Evolutionary conservation across 805 yeast genomes (phyloP).

Genomic region (Priceomyces carsonii): DNA sequence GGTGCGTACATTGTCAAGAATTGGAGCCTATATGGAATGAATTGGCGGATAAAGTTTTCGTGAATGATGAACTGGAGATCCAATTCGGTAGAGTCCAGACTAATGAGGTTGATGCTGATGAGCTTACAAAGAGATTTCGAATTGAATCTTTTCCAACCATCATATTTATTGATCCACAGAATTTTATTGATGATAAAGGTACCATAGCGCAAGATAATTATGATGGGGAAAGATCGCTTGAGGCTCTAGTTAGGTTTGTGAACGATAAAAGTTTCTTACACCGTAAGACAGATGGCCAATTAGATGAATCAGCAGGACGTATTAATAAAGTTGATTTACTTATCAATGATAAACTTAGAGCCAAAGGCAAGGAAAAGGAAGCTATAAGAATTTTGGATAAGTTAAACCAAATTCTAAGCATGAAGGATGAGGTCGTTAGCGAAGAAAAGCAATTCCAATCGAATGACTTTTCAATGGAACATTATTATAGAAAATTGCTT

Average conservation of each 20-base stretch:
- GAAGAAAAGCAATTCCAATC: not conserved
- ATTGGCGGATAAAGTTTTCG: slow-evolving; percentile 49
- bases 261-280: slow-evolving; percentile 29
- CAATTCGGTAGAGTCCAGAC: slow-evolving; percentile 43
- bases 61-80: slow-evolving; percentile 41
- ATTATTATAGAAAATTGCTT: slow-evolving; percentile 51
- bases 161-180: slow-evolving; percentile 42
- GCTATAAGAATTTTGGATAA: slow-evolving; percentile 13
- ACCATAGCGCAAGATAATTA: slow-evolving; percentile 25
- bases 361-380: slow-evolving; percentile 1
- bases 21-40: slow-evolving; percentile 52
- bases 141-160: slow-evolving; percentile 56
- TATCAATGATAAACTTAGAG: slow-evolving; percentile 5
- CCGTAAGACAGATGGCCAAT: slow-evolving; percentile 33
- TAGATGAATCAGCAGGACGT: slow-evolving; percentile 32
- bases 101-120: slow-evolving; percentile 45
- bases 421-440: slow-evolving; percentile 11
- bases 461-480: slow-evolving; percentile 24
- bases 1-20: slow-evolving; percentile 61
- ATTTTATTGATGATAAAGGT: slow-evolving; percentile 19
- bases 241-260: slow-evolving; percentile 22
- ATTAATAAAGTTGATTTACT: slow-evolving; percentile 20
- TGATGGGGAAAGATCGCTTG: slow-evolving; percentile 23
- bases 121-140: slow-evolving; percentile 40
- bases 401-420: slow-evolving; percentile 8